Base-by-base conservation (phyloP, 768 basidiomycete genomes). In the Pholiota conissans region DNA sequence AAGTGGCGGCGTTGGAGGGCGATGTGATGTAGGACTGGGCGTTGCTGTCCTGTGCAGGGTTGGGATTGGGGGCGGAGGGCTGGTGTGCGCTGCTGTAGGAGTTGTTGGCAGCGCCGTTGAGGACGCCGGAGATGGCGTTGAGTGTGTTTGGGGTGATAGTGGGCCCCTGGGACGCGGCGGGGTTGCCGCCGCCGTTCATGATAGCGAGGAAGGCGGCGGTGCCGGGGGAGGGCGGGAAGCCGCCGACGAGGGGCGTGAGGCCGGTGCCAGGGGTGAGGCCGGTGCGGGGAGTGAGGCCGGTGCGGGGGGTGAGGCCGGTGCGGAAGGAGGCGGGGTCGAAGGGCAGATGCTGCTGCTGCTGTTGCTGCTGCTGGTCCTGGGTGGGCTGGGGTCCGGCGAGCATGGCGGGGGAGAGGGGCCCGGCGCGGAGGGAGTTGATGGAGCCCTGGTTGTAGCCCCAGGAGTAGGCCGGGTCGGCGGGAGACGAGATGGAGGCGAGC, bases 381-480 rank as follows among this genome's bases (percentile, higher is more conserved):
- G 74, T 63, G 47, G 79, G 79, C 69, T 85, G 87, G 3, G 94
- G 95, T 8, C 91, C 96, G 26, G 92, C 86, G 58, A 97, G 87
- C 93, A 98, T 96, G 54, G 96, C 95, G 28, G 96, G 96, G 5
- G 92, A 94, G 54, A 98, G 87, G 1, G 96, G 96, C 3, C 95
- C 96, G 0, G 95, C 84, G 46, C 96, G 87, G 30, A 98, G 84
- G 2, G 93, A 95, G 71, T 90, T 90, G 49, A 88, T 74, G 40
- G 85, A 69, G 45, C 66, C 67, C 13, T 81, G 72, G 39, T 82
- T 79, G 68, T 86, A 86, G 32, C 78, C 81, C 91, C 93, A 94
- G 66, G 61, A 81, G 80, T 66, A 91, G 80, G 50, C 82, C 70
- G 76, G 73, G 62, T 85, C 87, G 10, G 85, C 78, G 8, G 87